phyloP scores from a whole-genome alignment of 2,329 filamentous ascomycete species.

The Cladorrhinum sp. region DNA sequence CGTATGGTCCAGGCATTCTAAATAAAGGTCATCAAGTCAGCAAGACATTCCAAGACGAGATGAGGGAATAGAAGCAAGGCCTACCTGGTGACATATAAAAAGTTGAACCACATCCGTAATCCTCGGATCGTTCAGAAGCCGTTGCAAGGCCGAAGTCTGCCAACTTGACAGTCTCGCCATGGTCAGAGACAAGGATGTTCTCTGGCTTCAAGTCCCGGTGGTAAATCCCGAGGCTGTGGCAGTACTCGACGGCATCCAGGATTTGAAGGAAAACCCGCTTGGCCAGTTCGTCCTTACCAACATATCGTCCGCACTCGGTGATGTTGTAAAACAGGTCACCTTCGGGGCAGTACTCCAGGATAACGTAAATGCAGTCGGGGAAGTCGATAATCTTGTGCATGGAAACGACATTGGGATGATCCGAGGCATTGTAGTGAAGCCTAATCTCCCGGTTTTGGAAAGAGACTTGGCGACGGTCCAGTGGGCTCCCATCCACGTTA shows the following conservation, averaged over 20 bases:
- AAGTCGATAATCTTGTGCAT: slow-evolving; percentile 92
- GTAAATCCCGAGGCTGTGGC: slow-evolving; percentile 90
- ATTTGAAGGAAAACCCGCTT: slow-evolving; percentile 90
- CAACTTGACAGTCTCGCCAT: slow-evolving; percentile 86
- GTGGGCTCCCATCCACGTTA: slow-evolving; percentile 63
- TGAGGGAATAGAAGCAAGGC: slow-evolving; percentile 35
- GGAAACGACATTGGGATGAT: slow-evolving; percentile 89
- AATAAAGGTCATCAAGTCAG: slow-evolving; percentile 27
- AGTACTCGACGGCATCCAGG: slow-evolving; percentile 92
- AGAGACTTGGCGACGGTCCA: slow-evolving; percentile 80
- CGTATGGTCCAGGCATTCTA: slow-evolving; percentile 86
- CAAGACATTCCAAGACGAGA: slow-evolving; percentile 14
- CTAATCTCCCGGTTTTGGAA: slow-evolving; percentile 94
- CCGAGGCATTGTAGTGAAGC: slow-evolving; percentile 83
- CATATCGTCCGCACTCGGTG: slow-evolving; percentile 88
- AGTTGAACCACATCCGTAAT: slow-evolving; percentile 96
- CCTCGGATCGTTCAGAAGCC: slow-evolving; percentile 75
- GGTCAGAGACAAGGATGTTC: slow-evolving; percentile 90
- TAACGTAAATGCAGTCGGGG: slow-evolving; percentile 88
- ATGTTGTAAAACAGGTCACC: slow-evolving; percentile 97
- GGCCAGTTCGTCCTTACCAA: slow-evolving; percentile 86
- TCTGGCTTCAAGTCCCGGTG: slow-evolving; percentile 97
- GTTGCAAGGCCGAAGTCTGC: slow-evolving; percentile 97
- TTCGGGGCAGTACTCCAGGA: slow-evolving; percentile 95
- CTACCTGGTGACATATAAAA: slow-evolving; percentile 99